A percentile compares a stretch with the other conserved stretches of the same genome.
Evolutionary conservation across 192 early-diverging fungal genomes (phyloP).

Genomic region (Fimicolochytrium jonesii): DNA sequence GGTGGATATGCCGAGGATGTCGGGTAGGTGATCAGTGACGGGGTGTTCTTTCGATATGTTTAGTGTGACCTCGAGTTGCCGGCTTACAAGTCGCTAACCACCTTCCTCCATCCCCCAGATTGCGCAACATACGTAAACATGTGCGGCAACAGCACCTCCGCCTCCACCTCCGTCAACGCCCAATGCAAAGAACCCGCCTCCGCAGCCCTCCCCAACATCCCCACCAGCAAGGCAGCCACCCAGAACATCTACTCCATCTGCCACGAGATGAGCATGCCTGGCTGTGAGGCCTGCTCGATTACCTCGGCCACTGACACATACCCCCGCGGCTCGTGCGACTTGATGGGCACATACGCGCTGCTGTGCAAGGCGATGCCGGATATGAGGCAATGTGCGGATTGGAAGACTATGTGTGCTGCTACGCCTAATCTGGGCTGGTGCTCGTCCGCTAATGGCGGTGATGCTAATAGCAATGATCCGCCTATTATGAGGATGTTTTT

Average conservation of each 20-base stretch:
- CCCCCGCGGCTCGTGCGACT: conserved; percentile 45
- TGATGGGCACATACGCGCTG: conserved; percentile 47
- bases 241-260: conserved; percentile 44
- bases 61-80: no score
- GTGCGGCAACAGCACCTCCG: conserved; percentile 25
- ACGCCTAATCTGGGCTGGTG: conserved; percentile 9
- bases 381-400: conserved; percentile 55
- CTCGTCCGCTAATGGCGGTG: conserved; percentile 4
- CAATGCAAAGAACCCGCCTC: conserved; percentile 30
- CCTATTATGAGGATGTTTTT: conserved; percentile 66
- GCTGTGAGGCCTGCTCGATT: conserved; percentile 30
- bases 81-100: no score
- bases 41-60: no score
- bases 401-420: conserved; percentile 43
- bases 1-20: conserved; percentile 40
- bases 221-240: conserved; percentile 41
- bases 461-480: conserved; percentile 7
- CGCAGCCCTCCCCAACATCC: conserved; percentile 29
- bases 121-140: conserved; percentile 31
- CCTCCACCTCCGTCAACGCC: conserved; percentile 25
- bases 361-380: conserved; percentile 63
- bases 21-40: no score
- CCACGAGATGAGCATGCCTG: conserved; percentile 42
- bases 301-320: conserved; percentile 11
- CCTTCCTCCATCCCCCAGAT: no score